Evolutionary conservation across 441 rosid species (phyloP).

Genomic region (Erysimum cheiri): DNA sequence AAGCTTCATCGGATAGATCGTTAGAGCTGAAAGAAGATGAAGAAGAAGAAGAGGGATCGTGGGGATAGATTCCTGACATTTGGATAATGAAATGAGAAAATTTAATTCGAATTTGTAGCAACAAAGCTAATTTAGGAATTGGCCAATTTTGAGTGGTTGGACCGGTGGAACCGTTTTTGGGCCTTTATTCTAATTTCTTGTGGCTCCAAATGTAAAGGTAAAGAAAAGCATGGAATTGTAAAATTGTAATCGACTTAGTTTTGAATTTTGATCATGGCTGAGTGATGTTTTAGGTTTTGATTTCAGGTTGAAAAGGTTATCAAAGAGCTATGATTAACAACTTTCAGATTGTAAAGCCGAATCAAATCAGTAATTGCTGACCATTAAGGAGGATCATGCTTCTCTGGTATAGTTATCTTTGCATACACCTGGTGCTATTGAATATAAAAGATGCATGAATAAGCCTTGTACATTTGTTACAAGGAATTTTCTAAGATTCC

Average conservation of each 20-base stretch:
- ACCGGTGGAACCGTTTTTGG: constrained; percentile 13
- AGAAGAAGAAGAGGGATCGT: constrained; percentile 39
- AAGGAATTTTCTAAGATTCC: not conserved
- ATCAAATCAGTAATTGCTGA: constrained; percentile 55
- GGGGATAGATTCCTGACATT: constrained; percentile 45
- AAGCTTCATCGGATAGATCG: constrained; percentile 40
- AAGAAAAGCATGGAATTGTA: constrained; percentile 52
- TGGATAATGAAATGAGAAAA: constrained; percentile 31
- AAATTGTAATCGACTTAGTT: not conserved
- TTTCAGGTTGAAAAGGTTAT: constrained; percentile 63
- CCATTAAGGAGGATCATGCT: constrained; percentile 69
- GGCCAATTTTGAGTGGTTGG: constrained; percentile 19
- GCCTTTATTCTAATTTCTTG: not conserved
- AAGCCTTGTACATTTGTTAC: not conserved
- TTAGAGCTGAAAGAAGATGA: constrained; percentile 32
- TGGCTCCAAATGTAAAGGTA: not conserved
- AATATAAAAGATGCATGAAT: not conserved
- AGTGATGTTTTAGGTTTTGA: constrained; percentile 26
- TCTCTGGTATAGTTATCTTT: constrained; percentile 53
- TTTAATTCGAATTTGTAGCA: constrained; percentile 13
- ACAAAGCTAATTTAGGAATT: not conserved
- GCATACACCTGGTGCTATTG: not conserved
- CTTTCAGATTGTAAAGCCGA: constrained; percentile 66
- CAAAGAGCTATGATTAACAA: constrained; percentile 55
- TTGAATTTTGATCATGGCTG: constrained; percentile 32